phyloP scores from a whole-genome alignment of 139 green algal genomes.

The Tetratostichococcus sp. region DNA sequence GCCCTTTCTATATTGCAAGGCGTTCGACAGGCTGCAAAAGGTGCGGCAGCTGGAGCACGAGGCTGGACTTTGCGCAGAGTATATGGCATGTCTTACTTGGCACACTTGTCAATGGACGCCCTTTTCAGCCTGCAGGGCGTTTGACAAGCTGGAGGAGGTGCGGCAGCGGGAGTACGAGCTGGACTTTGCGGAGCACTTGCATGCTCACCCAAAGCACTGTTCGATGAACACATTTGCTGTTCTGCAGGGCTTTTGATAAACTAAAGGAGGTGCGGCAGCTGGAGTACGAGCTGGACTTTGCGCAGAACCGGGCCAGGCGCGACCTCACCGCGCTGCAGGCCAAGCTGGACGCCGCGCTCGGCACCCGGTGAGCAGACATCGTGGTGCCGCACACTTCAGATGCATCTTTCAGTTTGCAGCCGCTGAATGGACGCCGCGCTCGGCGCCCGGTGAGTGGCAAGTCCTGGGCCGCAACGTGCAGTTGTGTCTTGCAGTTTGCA shows the following conservation, averaged over 20 bases:
- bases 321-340: constrained; percentile 22
- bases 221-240: neutral
- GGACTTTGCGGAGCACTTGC: constrained; percentile 39
- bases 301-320: constrained; percentile 27
- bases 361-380: neutral
- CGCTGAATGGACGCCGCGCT: no score
- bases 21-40: constrained; percentile 36
- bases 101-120: no score
- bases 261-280: constrained; percentile 55
- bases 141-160: constrained; percentile 43
- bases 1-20: no score
- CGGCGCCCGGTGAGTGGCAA: no score
- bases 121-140: no score
- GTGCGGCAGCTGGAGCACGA: constrained; percentile 59
- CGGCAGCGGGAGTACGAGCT: constrained; percentile 61
- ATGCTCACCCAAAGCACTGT: no score
- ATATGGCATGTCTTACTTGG: no score
- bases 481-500: no score
- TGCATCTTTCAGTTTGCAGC: no score
- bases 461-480: no score
- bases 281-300: constrained; percentile 60
- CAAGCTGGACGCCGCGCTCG: neutral
- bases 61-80: constrained; percentile 48
- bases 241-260: constrained; percentile 41
- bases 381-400: no score